Base-by-base conservation (phyloP, 1,284 basidiomycete genomes). In the Exobasidium cylindrosporum region DNA sequence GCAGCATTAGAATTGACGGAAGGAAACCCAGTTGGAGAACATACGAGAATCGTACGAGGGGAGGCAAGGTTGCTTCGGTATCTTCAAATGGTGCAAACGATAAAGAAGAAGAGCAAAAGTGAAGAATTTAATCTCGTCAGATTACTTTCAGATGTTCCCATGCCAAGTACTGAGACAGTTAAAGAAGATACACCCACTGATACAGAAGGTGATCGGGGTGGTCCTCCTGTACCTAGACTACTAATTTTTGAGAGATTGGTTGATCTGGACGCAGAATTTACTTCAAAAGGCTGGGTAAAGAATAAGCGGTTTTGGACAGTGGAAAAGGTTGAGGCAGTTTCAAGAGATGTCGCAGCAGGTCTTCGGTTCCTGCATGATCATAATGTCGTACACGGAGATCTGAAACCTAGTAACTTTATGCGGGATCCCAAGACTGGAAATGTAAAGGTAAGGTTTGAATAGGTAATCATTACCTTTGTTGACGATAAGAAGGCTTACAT, bases 391-490 rank as follows among this genome's bases (percentile, higher is more conserved):
- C 73, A 74, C 60, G 69, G 71, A 44, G 73, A 74, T 47, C 54
- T 74, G 47, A 74, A 74, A 50, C 73, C 73, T 2, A 69, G 70
- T 40, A 74, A 74, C 53, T 57, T 74, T 26, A 74, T 74, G 73
- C 62, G 68, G 1, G 70, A 72, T 49, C 65, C 73, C 10, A 64
- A 65, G 47, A 71, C 69, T 1, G 71, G 69, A 24, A 58, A 61
- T 4, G 69, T 69, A 57, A 74, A n/a, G n/a, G n/a, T n/a, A n/a
- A n/a, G n/a, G n/a, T n/a, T 72, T 14, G 43, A 14, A 13, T 14
- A 23, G 7, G 50, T 45, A 10, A 47, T 35, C 29, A 44, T 57
- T 3, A 47, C 40, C 11, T 35, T 57, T 21, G 11, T 35, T 28
- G 10, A 40, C 6, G 54, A 10, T 14, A 21, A 40, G 4, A 32